These are phyloP conservation scores for Tolypocladium tropicale DNA, from an alignment of 2,329 filamentous ascomycete species.

Conservation along the genomic window DNA sequence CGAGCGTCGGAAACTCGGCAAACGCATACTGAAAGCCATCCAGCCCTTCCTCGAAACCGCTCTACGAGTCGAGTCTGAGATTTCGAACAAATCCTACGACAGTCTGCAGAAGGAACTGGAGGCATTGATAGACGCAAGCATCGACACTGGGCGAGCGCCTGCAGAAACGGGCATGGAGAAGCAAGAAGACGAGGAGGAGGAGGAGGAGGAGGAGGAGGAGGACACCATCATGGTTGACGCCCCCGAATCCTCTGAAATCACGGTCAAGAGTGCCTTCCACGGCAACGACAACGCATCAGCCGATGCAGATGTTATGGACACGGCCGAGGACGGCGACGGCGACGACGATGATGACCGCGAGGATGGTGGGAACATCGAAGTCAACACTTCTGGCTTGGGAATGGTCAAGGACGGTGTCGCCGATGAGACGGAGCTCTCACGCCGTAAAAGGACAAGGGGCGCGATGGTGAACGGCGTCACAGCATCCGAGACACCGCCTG, in stretches of 20 bases:
- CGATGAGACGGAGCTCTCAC: conserved; percentile 7
- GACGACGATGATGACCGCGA: conserved; percentile 24
- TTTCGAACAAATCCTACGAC: conserved; percentile 60
- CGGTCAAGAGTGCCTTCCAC: conserved; percentile 24
- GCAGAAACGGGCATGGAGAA: conserved; percentile 24
- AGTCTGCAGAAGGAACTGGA: conserved; percentile 65
- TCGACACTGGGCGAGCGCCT: conserved; percentile 41
- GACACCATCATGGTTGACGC: conserved; percentile 45
- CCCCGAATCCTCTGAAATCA: conserved; percentile 34
- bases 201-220: conserved; percentile 29
- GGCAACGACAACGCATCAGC: conserved; percentile 15
- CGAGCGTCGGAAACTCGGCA: conserved; percentile 75
- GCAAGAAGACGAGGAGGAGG: conserved; percentile 23
- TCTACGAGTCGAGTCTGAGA: conserved; percentile 69
- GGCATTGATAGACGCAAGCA: conserved; percentile 56
- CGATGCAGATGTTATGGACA: conserved; percentile 23
- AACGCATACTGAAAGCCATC: conserved; percentile 76
- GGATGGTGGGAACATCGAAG: conserved; percentile 33
- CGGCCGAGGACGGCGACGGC: conserved; percentile 25
- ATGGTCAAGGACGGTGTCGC: conserved; percentile 11
- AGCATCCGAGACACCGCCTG: conserved; percentile 34
- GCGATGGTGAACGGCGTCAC: conserved; percentile 10
- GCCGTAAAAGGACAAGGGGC: conserved; percentile 13
- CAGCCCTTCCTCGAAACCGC: conserved; percentile 70
- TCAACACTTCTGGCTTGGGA: conserved; percentile 30